phyloP scores from a whole-genome alignment of 73 alveolate species.

The Blepharisma stoltei region DNA sequence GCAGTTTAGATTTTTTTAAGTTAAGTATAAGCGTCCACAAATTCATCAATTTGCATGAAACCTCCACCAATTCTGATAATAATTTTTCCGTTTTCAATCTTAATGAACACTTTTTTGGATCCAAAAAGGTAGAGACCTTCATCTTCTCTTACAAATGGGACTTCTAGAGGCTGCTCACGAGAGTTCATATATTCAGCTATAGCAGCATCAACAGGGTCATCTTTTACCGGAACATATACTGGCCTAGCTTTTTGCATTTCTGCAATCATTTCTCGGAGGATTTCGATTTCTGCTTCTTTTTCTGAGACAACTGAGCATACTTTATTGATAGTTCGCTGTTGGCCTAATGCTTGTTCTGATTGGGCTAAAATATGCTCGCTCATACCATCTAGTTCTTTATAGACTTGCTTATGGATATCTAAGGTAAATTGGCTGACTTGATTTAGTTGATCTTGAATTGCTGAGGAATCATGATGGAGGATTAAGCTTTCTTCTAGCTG shows the following conservation, averaged over 20 bases:
- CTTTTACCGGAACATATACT: slow-evolving; percentile 4
- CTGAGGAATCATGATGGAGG: no score
- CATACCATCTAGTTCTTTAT: no score
- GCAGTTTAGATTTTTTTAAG: no score
- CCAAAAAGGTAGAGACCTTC: slow-evolving; percentile 10
- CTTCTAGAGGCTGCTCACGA: background rate
- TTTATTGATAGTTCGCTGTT: background rate
- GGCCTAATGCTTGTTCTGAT: no score
- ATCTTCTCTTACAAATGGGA: slow-evolving; percentile 4
- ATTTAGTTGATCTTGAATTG: no score
- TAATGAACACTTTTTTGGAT: background rate
- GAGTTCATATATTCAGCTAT: slow-evolving; percentile 5
- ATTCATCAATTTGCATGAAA: slow-evolving; percentile 1
- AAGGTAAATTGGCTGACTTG: no score
- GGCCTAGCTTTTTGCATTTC: background rate
- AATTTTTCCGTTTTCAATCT: background rate
- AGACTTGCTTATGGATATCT: no score
- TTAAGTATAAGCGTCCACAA: background rate
- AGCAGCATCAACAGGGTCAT: background rate
- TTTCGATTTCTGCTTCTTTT: slow-evolving; percentile 7
- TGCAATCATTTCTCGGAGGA: slow-evolving; percentile 23
- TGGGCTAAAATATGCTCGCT: no score
- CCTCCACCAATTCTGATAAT: slow-evolving; percentile 27
- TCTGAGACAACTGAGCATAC: background rate
- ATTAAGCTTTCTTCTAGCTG: no score